These are phyloP conservation scores for Crithidia expoeki DNA, from an alignment of 208 protist genomes.

Conservation along the genomic window DNA sequence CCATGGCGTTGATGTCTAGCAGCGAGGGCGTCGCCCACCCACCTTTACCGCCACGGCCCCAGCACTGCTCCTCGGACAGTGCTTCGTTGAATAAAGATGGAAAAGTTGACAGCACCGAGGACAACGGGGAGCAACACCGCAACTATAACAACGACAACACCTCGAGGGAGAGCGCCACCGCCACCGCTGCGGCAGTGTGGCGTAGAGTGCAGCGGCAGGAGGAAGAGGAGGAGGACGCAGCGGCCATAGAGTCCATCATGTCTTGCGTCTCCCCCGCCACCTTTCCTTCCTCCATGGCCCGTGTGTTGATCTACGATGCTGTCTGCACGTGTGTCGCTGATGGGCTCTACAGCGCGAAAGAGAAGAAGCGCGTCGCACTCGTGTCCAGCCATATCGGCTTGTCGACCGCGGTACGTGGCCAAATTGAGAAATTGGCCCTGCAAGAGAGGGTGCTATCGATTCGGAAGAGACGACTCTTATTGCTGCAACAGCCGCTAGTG, in stretches of 20 bases:
- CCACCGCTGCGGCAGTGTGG: no score
- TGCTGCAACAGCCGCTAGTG: slow-evolving; percentile 14
- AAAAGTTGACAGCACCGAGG: not conserved
- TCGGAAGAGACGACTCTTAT: slow-evolving; percentile 54
- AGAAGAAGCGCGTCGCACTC: slow-evolving; percentile 56
- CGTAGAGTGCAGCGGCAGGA: not conserved
- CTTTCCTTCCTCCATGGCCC: slow-evolving; percentile 52
- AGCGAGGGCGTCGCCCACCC: not conserved
- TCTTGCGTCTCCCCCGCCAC: slow-evolving; percentile 51
- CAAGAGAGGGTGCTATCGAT: slow-evolving; percentile 62
- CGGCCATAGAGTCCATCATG: slow-evolving; percentile 32
- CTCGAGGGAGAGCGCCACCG: no score
- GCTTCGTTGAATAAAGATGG: not conserved
- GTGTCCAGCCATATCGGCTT: slow-evolving; percentile 68
- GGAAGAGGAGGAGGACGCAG: slow-evolving; percentile 23
- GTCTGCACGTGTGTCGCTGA: slow-evolving; percentile 66
- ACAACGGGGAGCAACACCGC: not conserved
- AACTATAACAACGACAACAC: no score
- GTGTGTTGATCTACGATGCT: slow-evolving; percentile 72
- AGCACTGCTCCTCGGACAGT: not conserved
- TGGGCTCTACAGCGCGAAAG: slow-evolving; percentile 51
- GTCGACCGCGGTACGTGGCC: slow-evolving; percentile 55
- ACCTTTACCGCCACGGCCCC: not conserved
- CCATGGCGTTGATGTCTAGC: slow-evolving; percentile 11
- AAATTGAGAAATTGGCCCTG: slow-evolving; percentile 68